These are phyloP conservation scores for Chalara sp. DNA, from an alignment of 2,329 filamentous ascomycete species.

Conservation along the genomic window DNA sequence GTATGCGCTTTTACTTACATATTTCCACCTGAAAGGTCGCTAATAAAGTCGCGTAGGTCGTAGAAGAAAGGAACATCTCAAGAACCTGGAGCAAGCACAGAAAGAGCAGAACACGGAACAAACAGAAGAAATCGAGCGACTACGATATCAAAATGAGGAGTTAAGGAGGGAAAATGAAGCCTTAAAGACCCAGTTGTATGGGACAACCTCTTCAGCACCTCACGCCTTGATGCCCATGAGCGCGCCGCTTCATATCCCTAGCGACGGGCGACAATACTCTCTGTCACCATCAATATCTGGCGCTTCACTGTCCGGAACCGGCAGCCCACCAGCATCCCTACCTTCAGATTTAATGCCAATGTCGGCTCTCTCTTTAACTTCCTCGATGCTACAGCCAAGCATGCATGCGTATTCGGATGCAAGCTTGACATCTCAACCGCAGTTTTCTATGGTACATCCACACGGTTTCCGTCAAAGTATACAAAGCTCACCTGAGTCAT, in stretches of 20 bases:
- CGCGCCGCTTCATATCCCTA: slow-evolving; percentile 11
- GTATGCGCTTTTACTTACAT: slow-evolving; percentile 24
- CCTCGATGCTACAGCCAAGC: slow-evolving; percentile 23
- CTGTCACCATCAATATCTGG: slow-evolving; percentile 27
- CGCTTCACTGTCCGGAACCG: slow-evolving; percentile 23
- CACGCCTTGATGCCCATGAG: slow-evolving; percentile 19
- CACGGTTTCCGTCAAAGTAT: slow-evolving; percentile 28
- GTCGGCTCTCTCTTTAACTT: slow-evolving; percentile 24
- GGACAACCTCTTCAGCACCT: slow-evolving; percentile 23
- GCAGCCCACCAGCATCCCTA: slow-evolving; percentile 24
- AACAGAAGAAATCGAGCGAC: slow-evolving; percentile 33
- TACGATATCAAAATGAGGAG: slow-evolving; percentile 33
- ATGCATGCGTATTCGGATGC: slow-evolving; percentile 26
- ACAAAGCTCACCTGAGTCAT: slow-evolving; percentile 30
- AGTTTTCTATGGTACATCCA: slow-evolving; percentile 28
- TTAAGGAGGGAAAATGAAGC: slow-evolving; percentile 34
- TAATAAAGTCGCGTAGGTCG: slow-evolving; percentile 28
- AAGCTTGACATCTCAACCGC: slow-evolving; percentile 24
- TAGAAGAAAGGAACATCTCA: slow-evolving; percentile 36
- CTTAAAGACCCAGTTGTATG: slow-evolving; percentile 29
- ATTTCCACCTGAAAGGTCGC: neutral
- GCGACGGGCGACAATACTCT: slow-evolving; percentile 24
- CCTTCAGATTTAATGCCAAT: slow-evolving; percentile 26
- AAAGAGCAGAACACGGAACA: slow-evolving; percentile 32
- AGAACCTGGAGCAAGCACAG: slow-evolving; percentile 35